phyloP scores from a whole-genome alignment of 2,329 filamentous ascomycete species.

The Domatiomyces globalis region DNA sequence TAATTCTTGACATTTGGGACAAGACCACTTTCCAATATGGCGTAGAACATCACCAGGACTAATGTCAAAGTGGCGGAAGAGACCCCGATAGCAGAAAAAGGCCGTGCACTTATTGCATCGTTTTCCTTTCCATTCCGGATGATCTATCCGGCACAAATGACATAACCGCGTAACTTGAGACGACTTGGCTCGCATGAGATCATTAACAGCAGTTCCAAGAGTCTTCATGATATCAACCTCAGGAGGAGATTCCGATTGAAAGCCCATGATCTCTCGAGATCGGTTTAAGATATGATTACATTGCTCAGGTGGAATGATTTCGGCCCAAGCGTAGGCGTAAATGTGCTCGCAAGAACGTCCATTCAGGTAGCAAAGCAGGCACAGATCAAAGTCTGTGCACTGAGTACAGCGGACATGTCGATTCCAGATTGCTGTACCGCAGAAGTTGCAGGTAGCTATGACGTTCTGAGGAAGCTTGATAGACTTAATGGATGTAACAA shows the following conservation, averaged over 20 bases:
- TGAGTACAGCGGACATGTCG: conserved; percentile 25
- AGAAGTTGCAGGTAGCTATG: conserved; percentile 26
- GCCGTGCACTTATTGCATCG: conserved; percentile 23
- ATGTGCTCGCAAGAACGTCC: conserved; percentile 25
- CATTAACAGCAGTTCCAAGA: conserved; percentile 21
- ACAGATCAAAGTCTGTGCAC: conserved; percentile 26
- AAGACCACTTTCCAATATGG: conserved; percentile 21
- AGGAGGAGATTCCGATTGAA: conserved; percentile 17
- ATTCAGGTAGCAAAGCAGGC: conserved; percentile 24
- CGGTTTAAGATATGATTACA: conserved; percentile 19
- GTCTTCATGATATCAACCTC: conserved; percentile 16
- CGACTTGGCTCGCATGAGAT: conserved; percentile 20
- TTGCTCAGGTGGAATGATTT: conserved; percentile 21
- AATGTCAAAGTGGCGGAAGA: conserved; percentile 26
- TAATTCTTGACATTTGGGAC: conserved; percentile 23
- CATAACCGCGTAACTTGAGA: conserved; percentile 19
- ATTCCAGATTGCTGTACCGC: conserved; percentile 27
- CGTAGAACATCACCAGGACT: conserved; percentile 21
- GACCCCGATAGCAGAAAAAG: conserved; percentile 26
- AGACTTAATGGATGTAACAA: conserved; percentile 17
- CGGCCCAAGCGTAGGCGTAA: conserved; percentile 23
- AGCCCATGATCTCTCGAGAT: conserved; percentile 18
- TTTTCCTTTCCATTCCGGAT: conserved; percentile 24
- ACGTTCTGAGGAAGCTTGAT: conserved; percentile 22
- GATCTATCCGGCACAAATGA: conserved; percentile 25